Evolutionary conservation across 805 yeast genomes (phyloP).

Genomic region (Kuraishia piskuri): DNA sequence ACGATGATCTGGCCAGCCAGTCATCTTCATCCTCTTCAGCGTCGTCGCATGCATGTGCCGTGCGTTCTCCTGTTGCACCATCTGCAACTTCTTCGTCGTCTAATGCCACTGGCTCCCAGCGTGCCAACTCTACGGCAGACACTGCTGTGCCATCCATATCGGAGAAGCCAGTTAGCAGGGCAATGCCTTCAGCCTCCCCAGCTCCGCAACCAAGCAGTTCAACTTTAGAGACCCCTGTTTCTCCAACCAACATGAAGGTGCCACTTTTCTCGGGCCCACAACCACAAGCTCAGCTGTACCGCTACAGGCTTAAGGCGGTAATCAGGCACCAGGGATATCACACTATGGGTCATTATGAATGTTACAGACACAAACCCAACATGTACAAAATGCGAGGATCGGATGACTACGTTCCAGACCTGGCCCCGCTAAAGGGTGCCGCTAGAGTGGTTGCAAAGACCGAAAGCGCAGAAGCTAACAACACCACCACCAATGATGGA

Average conservation of each 20-base stretch:
- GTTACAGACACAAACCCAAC: slow-evolving; percentile 70
- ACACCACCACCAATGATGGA: not conserved
- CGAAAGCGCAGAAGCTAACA: slow-evolving; percentile 4
- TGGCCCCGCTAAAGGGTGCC: not conserved
- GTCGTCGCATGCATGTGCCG: not conserved
- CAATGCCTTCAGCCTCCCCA: not conserved
- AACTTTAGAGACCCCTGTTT: not conserved
- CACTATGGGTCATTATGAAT: slow-evolving; percentile 83
- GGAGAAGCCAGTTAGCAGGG: not conserved
- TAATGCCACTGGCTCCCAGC: not conserved
- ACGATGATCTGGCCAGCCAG: slow-evolving; percentile 2
- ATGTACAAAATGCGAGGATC: slow-evolving; percentile 34
- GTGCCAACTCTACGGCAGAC: not conserved
- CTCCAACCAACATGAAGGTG: not conserved
- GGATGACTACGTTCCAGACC: not conserved
- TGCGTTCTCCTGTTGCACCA: not conserved
- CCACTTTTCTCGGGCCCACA: not conserved
- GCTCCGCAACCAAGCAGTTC: not conserved
- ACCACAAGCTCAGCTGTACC: slow-evolving; percentile 9
- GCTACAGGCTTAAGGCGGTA: slow-evolving; percentile 59
- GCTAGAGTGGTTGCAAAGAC: not conserved
- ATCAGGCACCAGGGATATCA: slow-evolving; percentile 88
- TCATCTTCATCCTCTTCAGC: slow-evolving; percentile 1
- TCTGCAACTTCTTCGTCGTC: not conserved
- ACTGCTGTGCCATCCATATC: not conserved